A percentile compares a stretch with the other conserved stretches of the same genome.
These are phyloP conservation scores for Fusarium pininemorale DNA, from an alignment of 2,329 filamentous ascomycete species.

Conservation along the genomic window DNA sequence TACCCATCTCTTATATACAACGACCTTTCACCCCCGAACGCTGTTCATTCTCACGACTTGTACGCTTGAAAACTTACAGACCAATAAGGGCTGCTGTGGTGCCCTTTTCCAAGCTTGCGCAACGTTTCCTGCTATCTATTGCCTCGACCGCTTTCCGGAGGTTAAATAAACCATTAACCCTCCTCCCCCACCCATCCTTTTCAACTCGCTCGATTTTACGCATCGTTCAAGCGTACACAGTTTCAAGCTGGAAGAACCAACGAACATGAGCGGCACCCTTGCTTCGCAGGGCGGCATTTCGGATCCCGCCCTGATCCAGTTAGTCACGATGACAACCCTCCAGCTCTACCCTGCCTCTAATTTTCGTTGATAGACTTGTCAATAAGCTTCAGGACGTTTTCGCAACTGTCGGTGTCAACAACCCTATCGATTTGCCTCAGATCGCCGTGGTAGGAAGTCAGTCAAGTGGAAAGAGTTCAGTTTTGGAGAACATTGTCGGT, in stretches of 20 bases:
- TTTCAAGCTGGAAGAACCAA: slow-evolving; percentile 9
- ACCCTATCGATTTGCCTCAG: slow-evolving; percentile 98
- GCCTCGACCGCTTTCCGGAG: slow-evolving; percentile 35
- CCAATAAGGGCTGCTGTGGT: not conserved
- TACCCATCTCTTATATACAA: slow-evolving; percentile 37
- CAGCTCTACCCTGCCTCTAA: slow-evolving; percentile 32
- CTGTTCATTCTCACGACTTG: slow-evolving; percentile 5
- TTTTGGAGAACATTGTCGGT: slow-evolving; percentile 98
- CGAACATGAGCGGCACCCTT: slow-evolving; percentile 51
- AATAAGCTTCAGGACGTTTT: slow-evolving; percentile 99
- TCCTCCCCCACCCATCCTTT: slow-evolving; percentile 17
- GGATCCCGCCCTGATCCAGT: slow-evolving; percentile 74
- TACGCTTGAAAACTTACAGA: not conserved
- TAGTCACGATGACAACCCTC: slow-evolving; percentile 37
- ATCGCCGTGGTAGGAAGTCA: slow-evolving; percentile 98
- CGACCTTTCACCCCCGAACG: slow-evolving; percentile 6
- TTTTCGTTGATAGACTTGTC: slow-evolving; percentile 70
- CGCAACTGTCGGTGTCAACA: slow-evolving; percentile 97
- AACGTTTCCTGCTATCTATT: slow-evolving; percentile 23
- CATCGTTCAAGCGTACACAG: slow-evolving; percentile 11
- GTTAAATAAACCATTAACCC: slow-evolving; percentile 22
- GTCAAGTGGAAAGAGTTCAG: slow-evolving; percentile 99
- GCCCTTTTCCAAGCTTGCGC: slow-evolving; percentile 14
- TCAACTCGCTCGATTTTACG: slow-evolving; percentile 20
- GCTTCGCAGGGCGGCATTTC: slow-evolving; percentile 67